Evolutionary conservation across 768 basidiomycete species (phyloP), one percentile per base, ranked within the genome.

Genomic region (Phaeotremella fagi): DNA sequence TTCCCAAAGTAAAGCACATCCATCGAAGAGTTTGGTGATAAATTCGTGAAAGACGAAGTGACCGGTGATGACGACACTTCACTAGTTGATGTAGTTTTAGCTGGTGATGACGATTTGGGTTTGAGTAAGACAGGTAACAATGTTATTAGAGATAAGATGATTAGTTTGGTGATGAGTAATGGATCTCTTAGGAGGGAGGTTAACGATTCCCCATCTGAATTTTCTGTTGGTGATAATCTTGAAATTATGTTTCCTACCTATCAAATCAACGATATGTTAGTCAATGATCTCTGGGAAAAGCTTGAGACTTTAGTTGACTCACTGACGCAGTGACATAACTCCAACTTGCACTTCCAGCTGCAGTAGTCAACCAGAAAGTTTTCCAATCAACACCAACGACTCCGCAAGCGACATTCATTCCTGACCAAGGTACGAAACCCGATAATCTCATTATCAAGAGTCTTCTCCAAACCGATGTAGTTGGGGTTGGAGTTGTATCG

Each of bases 341-440:
- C 75, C 75, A 76, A 43, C 62, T 65, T 3, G 74, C 70, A 29
- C 66, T 69, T n/a, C 75, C 75, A 11, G 69, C 75, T 11, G 73
- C 73, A 4, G 72, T 75, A 6, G 75, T 76, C 15, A 70, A 52
- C 57, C 71, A 68, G 50, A 76, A 76, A 1, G 63, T 65, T 29
- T 60, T 55, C 69, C 68, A 70, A 23, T 66, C 77, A 15, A 97
- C 89, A 28, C 87, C 86, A 63, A 87, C 88, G 24, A 94, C 89
- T 47, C 91, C 91, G 74, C 87, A 94, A 41, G 91, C 91, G 53
- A 97, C 87, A 73, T 97, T 97, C 79, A 97, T 90, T 54, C 89
- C 90, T 52, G 88, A 89, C 92, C 92, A 97, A 4, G 92, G 92
- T 3, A 95, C 89, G 50, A 97, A 83, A 18, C 92, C 92, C 64